phyloP scores from a whole-genome alignment of 2,329 filamentous ascomycete genomes.

The Penicillium frequentans region DNA sequence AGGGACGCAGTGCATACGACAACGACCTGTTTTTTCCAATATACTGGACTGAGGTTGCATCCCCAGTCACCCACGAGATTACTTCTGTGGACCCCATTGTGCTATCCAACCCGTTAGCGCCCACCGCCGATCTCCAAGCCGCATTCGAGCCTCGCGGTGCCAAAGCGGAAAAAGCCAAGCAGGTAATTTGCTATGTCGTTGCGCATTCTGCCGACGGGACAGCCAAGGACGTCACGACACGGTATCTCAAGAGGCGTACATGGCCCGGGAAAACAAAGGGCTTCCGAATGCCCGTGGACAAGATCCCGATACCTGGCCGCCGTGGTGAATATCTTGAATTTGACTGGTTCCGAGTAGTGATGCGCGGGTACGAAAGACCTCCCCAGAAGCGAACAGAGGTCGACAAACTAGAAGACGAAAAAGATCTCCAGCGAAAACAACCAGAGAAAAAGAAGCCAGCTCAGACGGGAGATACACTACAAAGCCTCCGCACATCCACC shows the following conservation, averaged over 20 bases:
- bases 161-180: conserved; percentile 81
- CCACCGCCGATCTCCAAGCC: conserved; percentile 69
- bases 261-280: conserved; percentile 91
- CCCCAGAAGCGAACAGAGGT: conserved; percentile 60
- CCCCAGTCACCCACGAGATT: conserved; percentile 75
- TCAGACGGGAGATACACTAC: conserved; percentile 77
- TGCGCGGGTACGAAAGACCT: conserved; percentile 68
- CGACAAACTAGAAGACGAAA: conserved; percentile 77
- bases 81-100: conserved; percentile 77
- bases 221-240: conserved; percentile 90
- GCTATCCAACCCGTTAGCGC: conserved; percentile 65
- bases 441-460: conserved; percentile 71
- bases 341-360: conserved; percentile 84
- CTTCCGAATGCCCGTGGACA: conserved; percentile 73
- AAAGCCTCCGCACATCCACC: conserved; percentile 82
- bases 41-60: conserved; percentile 92
- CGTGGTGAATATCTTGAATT: conserved; percentile 75
- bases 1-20: conserved; percentile 59
- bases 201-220: conserved; percentile 81
- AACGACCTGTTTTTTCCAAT: conserved; percentile 77
- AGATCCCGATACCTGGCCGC: conserved; percentile 74
- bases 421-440: conserved; percentile 71
- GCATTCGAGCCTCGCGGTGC: conserved; percentile 79
- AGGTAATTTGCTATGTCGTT: conserved; percentile 86
- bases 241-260: conserved; percentile 79